Base-by-base conservation (phyloP, 345 rosid genomes). In the Eucalyptus viminalis region DNA sequence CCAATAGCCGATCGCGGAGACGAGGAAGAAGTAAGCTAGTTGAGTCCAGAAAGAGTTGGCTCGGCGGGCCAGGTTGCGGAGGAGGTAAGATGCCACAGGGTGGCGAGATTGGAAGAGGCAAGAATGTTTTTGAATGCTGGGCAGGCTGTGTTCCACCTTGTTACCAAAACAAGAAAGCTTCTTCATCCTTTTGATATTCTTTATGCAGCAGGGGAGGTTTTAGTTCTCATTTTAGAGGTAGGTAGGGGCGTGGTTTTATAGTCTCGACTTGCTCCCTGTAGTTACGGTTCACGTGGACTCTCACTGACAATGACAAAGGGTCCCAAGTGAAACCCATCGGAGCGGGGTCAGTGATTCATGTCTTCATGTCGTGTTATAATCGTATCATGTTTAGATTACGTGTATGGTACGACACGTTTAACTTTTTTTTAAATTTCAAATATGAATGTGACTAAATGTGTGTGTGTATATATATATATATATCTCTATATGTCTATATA, bases 21-120 rank as follows among this genome's bases (percentile, higher is more conserved):
- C 34, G 16, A 24, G 44, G 1, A 91, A 0, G 90, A 94, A 94
- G 88, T 95, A 96, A 34, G 72, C 7, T 21, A 95, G 92, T 16
- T 95, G 92, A 86, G 92, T 53, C 90, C 93, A 92, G 25, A 95
- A 89, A 8, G 93, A 91, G 34, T 86, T 91, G 34, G 86, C 54
- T 12, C 53, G 88, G 90, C 85, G 86, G 89, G 89, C 60, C 60
- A 89, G 43, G 29, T 17, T 9, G 25, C 81, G 81, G 44, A 69
- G 81, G 80, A 34, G 44, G 43, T 44, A 69, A 69, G 81, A 17
- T 69, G 81, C 25, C 24, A 69, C 81, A 10, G 24, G 25, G 44
- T 17, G 44, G 81, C 60, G 50, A 86, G 54, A 44, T 60, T 49
- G 86, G 86, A 43, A 51, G 86, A 85, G 53, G 86, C 53, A 45